Evolutionary conservation across 164 flowering plant genomes (phyloP).

Genomic region (Tetracentron sinense): DNA sequence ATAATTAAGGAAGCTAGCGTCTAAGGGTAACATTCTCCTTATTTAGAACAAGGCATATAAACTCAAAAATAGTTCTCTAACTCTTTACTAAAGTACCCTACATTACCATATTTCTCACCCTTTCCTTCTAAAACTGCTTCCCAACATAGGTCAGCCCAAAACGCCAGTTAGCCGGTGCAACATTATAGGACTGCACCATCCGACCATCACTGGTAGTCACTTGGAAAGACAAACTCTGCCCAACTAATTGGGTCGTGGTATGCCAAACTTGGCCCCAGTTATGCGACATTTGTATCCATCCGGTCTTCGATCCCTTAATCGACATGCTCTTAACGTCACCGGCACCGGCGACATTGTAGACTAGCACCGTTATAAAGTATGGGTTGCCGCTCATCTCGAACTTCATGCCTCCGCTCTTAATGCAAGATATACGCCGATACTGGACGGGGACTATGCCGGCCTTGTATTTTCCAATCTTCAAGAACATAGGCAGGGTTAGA

Average conservation of each 20-base stretch:
- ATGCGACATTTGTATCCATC: neutral
- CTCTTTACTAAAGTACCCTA: too few relatives aligned
- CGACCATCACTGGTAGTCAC: neutral
- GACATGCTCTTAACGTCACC: neutral
- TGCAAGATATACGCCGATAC: neutral
- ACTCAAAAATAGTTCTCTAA: too few relatives aligned
- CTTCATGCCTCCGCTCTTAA: constrained; percentile 2
- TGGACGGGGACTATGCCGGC: constrained; percentile 10
- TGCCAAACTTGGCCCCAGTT: neutral
- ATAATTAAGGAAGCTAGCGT: too few relatives aligned
- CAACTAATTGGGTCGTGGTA: neutral
- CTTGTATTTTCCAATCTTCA: neutral
- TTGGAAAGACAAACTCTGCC: neutral
- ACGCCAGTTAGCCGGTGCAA: too few relatives aligned
- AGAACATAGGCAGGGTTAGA: neutral
- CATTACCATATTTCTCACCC: too few relatives aligned
- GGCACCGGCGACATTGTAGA: neutral
- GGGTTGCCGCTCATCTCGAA: constrained; percentile 3
- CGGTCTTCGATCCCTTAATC: neutral
- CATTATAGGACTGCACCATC: too few relatives aligned
- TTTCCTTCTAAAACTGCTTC: too few relatives aligned
- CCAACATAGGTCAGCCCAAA: too few relatives aligned
- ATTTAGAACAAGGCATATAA: too few relatives aligned
- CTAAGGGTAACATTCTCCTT: too few relatives aligned
- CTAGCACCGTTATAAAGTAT: neutral